These are phyloP conservation scores for Striga hermonthica DNA, from an alignment of 305 asterid genomes.

Conservation along the genomic window DNA sequence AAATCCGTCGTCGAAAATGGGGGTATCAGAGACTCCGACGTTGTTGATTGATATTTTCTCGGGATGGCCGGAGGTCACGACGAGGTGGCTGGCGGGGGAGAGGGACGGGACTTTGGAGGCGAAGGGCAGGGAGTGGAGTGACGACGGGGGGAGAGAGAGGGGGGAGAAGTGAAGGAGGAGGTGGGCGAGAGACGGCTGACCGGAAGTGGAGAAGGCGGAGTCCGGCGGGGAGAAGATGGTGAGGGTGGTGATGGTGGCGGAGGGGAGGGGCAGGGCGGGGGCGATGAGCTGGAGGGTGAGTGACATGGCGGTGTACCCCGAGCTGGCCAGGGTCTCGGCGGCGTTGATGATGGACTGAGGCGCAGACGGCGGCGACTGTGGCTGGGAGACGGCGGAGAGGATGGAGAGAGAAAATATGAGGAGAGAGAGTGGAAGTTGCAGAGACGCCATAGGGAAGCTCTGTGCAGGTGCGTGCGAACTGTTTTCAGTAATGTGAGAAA, in stretches of 20 bases:
- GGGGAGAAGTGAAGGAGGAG: slow-evolving; percentile 79
- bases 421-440: slow-evolving; percentile 29
- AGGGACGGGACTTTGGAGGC: slow-evolving; percentile 56
- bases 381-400: slow-evolving; percentile 32
- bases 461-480: slow-evolving; percentile 11
- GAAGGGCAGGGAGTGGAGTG: slow-evolving; percentile 59
- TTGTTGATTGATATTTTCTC: slow-evolving; percentile 43
- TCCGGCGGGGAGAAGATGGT: slow-evolving; percentile 78
- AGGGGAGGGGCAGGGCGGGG: slow-evolving; percentile 39
- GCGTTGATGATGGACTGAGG: slow-evolving; percentile 51
- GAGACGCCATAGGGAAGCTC: slow-evolving; percentile 39
- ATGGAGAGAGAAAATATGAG: slow-evolving; percentile 34
- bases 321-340: slow-evolving; percentile 57
- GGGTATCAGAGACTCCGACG: slow-evolving; percentile 40
- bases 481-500: slow-evolving; percentile 9
- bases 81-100: slow-evolving; percentile 46
- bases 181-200: slow-evolving; percentile 63
- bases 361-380: slow-evolving; percentile 30
- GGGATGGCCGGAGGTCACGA: slow-evolving; percentile 37
- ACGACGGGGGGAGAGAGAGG: slow-evolving; percentile 47
- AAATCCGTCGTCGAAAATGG: slow-evolving; percentile 65
- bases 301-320: slow-evolving; percentile 70
- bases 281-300: slow-evolving; percentile 54
- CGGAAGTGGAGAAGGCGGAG: slow-evolving; percentile 44
- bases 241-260: slow-evolving; percentile 36